These are phyloP conservation scores for Gonapodya sp. DNA, from an alignment of 192 early-diverging fungal species.

Conservation along the genomic window DNA sequence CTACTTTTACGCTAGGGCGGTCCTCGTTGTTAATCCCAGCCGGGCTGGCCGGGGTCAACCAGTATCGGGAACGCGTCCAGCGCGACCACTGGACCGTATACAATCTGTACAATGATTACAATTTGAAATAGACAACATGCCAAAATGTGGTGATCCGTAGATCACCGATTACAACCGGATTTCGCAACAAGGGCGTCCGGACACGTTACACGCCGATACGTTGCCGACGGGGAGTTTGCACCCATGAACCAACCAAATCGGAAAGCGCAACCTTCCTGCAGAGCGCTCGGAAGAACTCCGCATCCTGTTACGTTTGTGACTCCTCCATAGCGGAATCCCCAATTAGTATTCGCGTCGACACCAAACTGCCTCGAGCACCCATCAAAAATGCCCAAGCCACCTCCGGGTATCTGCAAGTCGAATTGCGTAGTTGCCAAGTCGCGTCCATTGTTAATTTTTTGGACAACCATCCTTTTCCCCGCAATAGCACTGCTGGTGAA, in stretches of 20 bases:
- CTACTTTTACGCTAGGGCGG: no score
- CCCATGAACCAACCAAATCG: constrained; percentile 14
- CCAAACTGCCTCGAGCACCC: constrained; percentile 11
- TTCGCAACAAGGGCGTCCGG: constrained; percentile 6
- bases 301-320: background rate
- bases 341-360: background rate
- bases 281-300: background rate
- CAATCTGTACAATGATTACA: no score
- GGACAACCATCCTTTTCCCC: constrained; percentile 13
- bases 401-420: constrained; percentile 13
- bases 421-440: constrained; percentile 10
- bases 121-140: no score
- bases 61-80: no score
- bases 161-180: background rate
- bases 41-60: no score
- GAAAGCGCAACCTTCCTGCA: constrained; percentile 12
- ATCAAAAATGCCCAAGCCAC: constrained; percentile 14
- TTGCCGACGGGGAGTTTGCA: constrained; percentile 7
- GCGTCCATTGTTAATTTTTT: constrained; percentile 10
- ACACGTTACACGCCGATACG: background rate
- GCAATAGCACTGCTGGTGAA: constrained; percentile 6
- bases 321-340: constrained; percentile 11
- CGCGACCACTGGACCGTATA: no score
- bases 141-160: no score
- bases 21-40: no score